Base-by-base conservation (phyloP, 768 basidiomycete species). In the Daedalea quercina region DNA sequence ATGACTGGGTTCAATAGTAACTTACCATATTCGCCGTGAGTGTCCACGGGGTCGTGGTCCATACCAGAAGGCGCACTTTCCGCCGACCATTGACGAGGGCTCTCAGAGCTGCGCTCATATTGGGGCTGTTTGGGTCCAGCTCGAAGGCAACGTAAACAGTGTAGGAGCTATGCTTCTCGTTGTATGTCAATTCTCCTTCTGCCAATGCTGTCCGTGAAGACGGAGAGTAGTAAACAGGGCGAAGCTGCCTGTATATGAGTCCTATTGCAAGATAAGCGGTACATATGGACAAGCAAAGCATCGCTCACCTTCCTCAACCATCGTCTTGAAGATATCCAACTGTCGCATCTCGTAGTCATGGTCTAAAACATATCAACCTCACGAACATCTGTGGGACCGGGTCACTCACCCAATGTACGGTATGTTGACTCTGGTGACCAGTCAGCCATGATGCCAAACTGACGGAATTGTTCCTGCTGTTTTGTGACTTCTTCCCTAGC, bases 1-100 rank as follows among this genome's bases (percentile, higher is more conserved):
- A 28, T 9, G 20, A 4, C 2, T 15, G 8, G 11, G 8, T 23
- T 44, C 2, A 17, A 17, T 9, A 3, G 55, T 9, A 26, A 19
- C 77, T 40, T 59, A 93, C 94, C 88, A 94, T 92, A 63, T 99
- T 98, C 1, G 92, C 90, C 4, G 90, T 92, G 44, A 98, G 70
- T 3, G 92, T 98, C 95, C 95, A 99, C 1, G 95, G 90, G 0
- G 95, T 98, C 3, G 95, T 98, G 2, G 95, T 98, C 95, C 95
- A 99, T 3, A 95, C 87, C 17, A 93, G 72, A 9, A 96, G 60
- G 25, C 76, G 75, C 11, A 85, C 67, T 1, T 68, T 65, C 46
- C 61, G 17, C 58, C 65, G 50, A 2, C 51, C 63, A 1, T 63
- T 57, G 7, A 77, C 49, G 15, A 75, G 53, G 15, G 70, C 53